Evolutionary conservation across 1,139 yeast species (phyloP), one percentile per base, ranked within the genome.

Genomic region (Magnusiomyces tetraspermus): DNA sequence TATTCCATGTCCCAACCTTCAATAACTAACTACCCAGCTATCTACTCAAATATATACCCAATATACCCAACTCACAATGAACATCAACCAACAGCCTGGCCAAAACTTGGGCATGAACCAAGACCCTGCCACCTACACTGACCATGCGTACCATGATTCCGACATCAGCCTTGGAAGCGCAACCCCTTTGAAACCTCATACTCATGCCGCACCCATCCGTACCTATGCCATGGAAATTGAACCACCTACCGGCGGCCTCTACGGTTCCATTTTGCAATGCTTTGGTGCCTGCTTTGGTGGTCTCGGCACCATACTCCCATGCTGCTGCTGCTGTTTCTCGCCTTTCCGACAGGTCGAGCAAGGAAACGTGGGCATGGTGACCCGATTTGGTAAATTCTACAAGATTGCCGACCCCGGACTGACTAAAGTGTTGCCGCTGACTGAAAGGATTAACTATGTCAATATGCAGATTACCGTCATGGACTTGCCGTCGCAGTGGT

Each of bases 381-480:
- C 84, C 53, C 75, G 78, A 46, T 83, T 82, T 65, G 90, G 90
- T 61, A 82, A 84, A 52, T 74, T 83, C 59, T 73, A 83, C 55
- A 73, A 82, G 65, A 73, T 83, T 6, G 84, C 79, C 41, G 89
- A 83, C 64, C 88, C 89, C 2, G 90, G 90, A 49, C 74, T 83
- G 53, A 73, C 78, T 24, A 78, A 78, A 61, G 81, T 83, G 52
- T 83, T 83, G 65, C 80, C 82, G 17, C 73, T 83, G 73, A 74
- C 82, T 48, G 89, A 83, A 63, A 76, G 71, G 57, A 67, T 83
- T 60, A 70, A 72, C 55, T 64, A 67, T 48, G 83, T 81, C 19
- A 76, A 77, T 57, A 76, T 83, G 59, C 78, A 78, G 69, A 74
- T 81, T 58, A 80, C 76, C 63, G 82, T 82, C 46, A 68, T 78